A percentile compares a stretch with the other conserved stretches of the same genome.
Conservation (phyloP, 2,329 filamentous ascomycete species). For the Falciphora oryzae region DNA sequence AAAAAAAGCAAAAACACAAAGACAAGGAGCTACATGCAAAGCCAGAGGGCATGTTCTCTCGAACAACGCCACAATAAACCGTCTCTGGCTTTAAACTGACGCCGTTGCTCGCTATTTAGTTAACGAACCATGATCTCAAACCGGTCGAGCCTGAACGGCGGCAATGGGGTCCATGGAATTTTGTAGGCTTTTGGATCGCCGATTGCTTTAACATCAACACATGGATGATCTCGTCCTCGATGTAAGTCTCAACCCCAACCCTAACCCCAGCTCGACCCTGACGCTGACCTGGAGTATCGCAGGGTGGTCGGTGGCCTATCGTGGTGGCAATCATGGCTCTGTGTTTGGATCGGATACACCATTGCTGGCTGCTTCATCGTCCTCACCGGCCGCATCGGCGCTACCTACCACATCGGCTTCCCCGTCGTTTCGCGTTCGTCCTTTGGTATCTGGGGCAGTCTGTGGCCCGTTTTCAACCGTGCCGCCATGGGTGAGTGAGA, state of each 20-base stretch:
- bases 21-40: no score
- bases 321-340: conserved; percentile 91
- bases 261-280: no score
- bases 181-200: conserved; percentile 81
- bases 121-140: conserved; percentile 79
- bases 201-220: conserved; percentile 88
- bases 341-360: conserved; percentile 79
- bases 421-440: conserved; percentile 72
- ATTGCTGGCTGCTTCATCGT: conserved; percentile 72
- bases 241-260: conserved; percentile 28
- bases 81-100: background rate
- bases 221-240: conserved; percentile 87
- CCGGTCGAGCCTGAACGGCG: conserved; percentile 72
- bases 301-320: conserved; percentile 65
- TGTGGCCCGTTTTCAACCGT: conserved; percentile 87
- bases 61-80: background rate
- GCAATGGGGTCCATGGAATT: conserved; percentile 84
- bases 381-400: conserved; percentile 75
- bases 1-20: background rate
- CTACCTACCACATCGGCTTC: conserved; percentile 84
- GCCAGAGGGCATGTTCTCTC: no score
- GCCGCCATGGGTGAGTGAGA: conserved; percentile 60
- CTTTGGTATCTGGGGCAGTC: conserved; percentile 82
- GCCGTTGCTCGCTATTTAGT: conserved; percentile 32
- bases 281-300: background rate